These are phyloP conservation scores for Bacidia gigantensis DNA, from an alignment of 495 filamentous ascomycete species.

Conservation along the genomic window DNA sequence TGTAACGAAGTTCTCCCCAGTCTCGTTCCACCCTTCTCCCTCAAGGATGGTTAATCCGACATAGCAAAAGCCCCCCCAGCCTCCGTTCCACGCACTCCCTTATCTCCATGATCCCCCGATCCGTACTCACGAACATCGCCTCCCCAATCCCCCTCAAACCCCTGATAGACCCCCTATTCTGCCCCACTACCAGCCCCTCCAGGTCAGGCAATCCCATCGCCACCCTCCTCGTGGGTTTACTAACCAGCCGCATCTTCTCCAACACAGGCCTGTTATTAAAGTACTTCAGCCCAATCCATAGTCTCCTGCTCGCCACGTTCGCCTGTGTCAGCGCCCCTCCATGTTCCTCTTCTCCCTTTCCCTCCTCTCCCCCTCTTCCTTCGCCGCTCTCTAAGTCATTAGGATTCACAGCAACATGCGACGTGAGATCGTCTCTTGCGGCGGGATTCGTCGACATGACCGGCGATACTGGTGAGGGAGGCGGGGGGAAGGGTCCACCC, in stretches of 20 bases:
- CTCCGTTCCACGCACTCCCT: slow-evolving; percentile 78
- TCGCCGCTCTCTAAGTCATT: slow-evolving; percentile 53
- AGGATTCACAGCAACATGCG: slow-evolving; percentile 29
- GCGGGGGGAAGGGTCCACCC: slow-evolving; percentile 53
- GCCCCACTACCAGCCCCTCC: slow-evolving; percentile 49
- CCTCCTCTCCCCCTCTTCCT: slow-evolving; percentile 29
- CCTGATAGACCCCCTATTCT: slow-evolving; percentile 46
- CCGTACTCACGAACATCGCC: slow-evolving; percentile 66
- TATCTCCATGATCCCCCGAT: slow-evolving; percentile 67
- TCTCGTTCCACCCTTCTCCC: slow-evolving; percentile 10
- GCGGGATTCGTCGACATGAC: slow-evolving; percentile 18
- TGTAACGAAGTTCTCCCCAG: too few species aligned
- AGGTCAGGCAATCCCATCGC: slow-evolving; percentile 48
- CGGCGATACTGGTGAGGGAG: slow-evolving; percentile 35
- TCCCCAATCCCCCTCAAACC: slow-evolving; percentile 71
- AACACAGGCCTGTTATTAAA: slow-evolving; percentile 78
- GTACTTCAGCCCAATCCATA: slow-evolving; percentile 95
- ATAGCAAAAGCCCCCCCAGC: slow-evolving; percentile 71
- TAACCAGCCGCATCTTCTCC: slow-evolving; percentile 51
- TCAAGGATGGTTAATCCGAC: slow-evolving; percentile 40
- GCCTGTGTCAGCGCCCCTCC: slow-evolving; percentile 49
- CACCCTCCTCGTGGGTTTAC: slow-evolving; percentile 62
- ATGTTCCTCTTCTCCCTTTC: background rate
- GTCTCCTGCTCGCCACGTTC: slow-evolving; percentile 61
- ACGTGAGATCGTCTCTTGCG: slow-evolving; percentile 1